Percentiles rank a stretch among this genome's conserved stretches.
Conservation (phyloP, 2,329 filamentous ascomycete genomes). For the Pseudopithomyces maydicus region DNA sequence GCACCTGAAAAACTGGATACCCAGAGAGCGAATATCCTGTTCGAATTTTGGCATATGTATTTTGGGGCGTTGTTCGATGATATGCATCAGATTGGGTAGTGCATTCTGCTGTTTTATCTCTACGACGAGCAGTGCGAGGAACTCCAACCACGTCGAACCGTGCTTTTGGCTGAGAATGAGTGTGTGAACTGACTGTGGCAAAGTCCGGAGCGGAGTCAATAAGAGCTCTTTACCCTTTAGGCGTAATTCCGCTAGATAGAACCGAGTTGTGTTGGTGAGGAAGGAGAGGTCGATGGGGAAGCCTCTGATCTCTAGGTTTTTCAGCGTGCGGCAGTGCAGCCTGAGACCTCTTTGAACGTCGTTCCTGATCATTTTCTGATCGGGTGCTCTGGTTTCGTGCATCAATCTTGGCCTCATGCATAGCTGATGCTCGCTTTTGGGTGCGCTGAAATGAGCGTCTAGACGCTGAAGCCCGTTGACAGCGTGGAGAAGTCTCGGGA, state of each 20-base stretch:
- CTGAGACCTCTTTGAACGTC: not conserved
- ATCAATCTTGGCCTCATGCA: not conserved
- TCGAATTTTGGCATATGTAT: no score
- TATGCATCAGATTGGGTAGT: not conserved
- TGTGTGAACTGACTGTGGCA: not conserved
- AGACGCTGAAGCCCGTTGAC: not conserved
- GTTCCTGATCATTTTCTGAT: not conserved
- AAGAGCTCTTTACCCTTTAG: not conserved
- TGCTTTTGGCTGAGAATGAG: not conserved
- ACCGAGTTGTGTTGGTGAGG: not conserved
- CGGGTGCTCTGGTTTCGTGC: not conserved
- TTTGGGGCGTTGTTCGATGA: not conserved
- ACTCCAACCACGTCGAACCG: not conserved
- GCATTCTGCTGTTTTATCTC: not conserved
- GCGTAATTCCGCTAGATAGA: not conserved
- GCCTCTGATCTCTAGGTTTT: not conserved
- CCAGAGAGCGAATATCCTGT: no score
- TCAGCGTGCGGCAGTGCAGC: not conserved
- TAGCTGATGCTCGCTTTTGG: not conserved
- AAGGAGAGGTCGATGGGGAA: not conserved
- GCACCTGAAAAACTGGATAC: no score
- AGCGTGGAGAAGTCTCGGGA: not conserved
- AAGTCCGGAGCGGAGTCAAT: not conserved
- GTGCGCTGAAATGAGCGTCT: not conserved
- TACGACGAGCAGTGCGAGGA: not conserved